These are phyloP conservation scores for Lyophyllum atratum DNA, from an alignment of 768 basidiomycete species.

Conservation along the genomic window DNA sequence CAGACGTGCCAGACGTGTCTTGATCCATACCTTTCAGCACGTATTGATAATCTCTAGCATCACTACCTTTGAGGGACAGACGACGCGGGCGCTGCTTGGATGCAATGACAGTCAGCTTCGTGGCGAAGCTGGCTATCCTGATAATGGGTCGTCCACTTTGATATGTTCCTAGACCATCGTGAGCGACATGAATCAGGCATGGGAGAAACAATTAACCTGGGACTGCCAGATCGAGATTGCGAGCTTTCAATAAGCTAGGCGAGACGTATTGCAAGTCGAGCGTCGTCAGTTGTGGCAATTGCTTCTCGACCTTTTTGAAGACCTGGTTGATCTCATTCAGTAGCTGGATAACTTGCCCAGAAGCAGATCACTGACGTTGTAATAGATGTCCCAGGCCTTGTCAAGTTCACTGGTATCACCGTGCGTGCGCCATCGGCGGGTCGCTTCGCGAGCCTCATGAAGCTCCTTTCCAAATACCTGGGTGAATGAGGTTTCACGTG, in stretches of 20 bases:
- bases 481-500: conserved; percentile 91
- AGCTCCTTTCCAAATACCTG: conserved; percentile 94
- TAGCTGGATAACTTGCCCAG: background rate
- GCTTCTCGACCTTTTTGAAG: conserved; percentile 96
- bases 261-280: conserved; percentile 98
- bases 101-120: conserved; percentile 90
- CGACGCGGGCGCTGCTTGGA: conserved; percentile 97
- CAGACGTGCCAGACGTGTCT: too few species aligned
- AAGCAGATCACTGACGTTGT: conserved; percentile 57
- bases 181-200: background rate
- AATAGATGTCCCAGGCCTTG: conserved; percentile 99
- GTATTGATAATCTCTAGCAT: conserved; percentile 93
- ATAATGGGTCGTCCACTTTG: conserved; percentile 85
- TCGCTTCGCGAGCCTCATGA: conserved; percentile 89
- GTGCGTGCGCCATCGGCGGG: conserved; percentile 80
- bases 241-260: conserved; percentile 84
- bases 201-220: conserved; percentile 59
- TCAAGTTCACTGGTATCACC: conserved; percentile 90
- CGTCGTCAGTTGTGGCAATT: conserved; percentile 82
- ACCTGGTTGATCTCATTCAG: conserved; percentile 49
- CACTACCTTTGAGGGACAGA: conserved; percentile 82
- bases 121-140: conserved; percentile 80
- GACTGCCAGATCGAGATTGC: conserved; percentile 92
- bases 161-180: conserved; percentile 70
- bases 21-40: conserved; percentile 72